These are phyloP conservation scores for Magnolia officinalis DNA, from an alignment of 164 flowering plant species.

Conservation along the genomic window DNA sequence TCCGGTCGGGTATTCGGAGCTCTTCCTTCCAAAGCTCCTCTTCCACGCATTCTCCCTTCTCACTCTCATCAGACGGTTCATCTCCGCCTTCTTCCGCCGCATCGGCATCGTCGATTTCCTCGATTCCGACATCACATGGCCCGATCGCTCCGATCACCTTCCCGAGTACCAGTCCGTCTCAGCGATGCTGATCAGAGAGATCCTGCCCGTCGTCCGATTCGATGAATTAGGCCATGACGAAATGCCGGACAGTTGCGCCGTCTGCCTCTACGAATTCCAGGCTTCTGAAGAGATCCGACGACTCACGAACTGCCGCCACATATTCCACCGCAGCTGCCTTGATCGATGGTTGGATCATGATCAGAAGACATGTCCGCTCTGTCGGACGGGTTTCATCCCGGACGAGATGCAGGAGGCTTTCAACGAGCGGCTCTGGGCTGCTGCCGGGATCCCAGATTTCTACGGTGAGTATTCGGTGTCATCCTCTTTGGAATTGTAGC, in stretches of 20 bases:
- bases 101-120: slow-evolving; percentile 65
- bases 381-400: slow-evolving; percentile 64
- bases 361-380: slow-evolving; percentile 85
- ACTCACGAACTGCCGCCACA: slow-evolving; percentile 68
- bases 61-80: slow-evolving; percentile 44
- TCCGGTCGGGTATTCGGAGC: slow-evolving; percentile 79
- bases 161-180: slow-evolving; percentile 48
- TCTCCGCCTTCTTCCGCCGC: slow-evolving; percentile 35
- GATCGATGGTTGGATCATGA: slow-evolving; percentile 94
- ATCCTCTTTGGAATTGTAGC: background rate
- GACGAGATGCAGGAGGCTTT: slow-evolving; percentile 52
- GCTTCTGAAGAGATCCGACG: slow-evolving; percentile 66
- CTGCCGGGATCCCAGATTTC: slow-evolving; percentile 49
- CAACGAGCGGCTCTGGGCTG: slow-evolving; percentile 74
- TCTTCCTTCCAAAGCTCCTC: slow-evolving; percentile 63
- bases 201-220: slow-evolving; percentile 65
- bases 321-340: slow-evolving; percentile 72
- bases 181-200: slow-evolving; percentile 64
- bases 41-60: slow-evolving; percentile 53
- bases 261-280: slow-evolving; percentile 74
- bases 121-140: slow-evolving; percentile 41
- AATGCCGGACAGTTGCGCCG: slow-evolving; percentile 69
- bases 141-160: slow-evolving; percentile 17
- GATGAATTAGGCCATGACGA: slow-evolving; percentile 28
- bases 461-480: slow-evolving; percentile 34